Evolutionary conservation across 139 green algal species (phyloP).

Genomic region (Penium margaritaceum): DNA sequence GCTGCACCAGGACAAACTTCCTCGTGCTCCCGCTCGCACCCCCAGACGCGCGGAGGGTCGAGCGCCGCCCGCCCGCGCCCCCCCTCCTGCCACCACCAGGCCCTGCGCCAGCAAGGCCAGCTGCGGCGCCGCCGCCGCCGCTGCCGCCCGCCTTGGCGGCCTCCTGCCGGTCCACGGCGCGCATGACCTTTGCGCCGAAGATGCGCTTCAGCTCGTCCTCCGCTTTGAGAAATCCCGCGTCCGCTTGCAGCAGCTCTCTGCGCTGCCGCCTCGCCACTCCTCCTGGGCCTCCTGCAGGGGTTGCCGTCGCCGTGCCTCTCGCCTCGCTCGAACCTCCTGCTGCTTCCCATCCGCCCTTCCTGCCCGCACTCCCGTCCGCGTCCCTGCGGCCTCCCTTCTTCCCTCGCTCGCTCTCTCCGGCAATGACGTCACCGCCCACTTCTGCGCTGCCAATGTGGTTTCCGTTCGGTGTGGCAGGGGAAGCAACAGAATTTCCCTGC

Average conservation of each 20-base stretch:
- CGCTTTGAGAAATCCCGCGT: conserved; percentile 53
- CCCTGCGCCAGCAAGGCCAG: not conserved
- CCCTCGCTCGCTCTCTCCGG: not conserved
- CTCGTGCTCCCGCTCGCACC: conserved; percentile 2
- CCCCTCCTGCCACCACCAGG: not conserved
- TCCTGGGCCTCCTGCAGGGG: not conserved
- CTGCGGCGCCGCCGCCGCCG: not conserved
- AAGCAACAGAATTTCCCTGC: not conserved
- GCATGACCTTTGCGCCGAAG: conserved; percentile 67
- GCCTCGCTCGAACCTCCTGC: not conserved
- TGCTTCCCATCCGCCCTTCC: not conserved
- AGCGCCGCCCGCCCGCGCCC: not conserved
- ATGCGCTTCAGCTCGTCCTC: conserved; percentile 75
- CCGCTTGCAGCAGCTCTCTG: conserved; percentile 61
- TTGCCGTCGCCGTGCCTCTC: conserved; percentile 6
- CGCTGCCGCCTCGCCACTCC: not conserved
- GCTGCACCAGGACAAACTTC: not conserved
- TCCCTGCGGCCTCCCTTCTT: conserved; percentile 16
- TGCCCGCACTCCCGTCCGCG: not conserved
- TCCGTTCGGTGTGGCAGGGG: not conserved
- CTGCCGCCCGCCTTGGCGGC: not conserved
- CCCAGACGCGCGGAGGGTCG: conserved; percentile 23
- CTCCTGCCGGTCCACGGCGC: conserved; percentile 52
- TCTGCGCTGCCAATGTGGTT: no score
- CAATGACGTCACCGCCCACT: no score